Percentiles rank a stretch among this genome's conserved stretches.
Evolutionary conservation across 306 rosid genomes (phyloP).

Genomic region (Clitoria ternatea): DNA sequence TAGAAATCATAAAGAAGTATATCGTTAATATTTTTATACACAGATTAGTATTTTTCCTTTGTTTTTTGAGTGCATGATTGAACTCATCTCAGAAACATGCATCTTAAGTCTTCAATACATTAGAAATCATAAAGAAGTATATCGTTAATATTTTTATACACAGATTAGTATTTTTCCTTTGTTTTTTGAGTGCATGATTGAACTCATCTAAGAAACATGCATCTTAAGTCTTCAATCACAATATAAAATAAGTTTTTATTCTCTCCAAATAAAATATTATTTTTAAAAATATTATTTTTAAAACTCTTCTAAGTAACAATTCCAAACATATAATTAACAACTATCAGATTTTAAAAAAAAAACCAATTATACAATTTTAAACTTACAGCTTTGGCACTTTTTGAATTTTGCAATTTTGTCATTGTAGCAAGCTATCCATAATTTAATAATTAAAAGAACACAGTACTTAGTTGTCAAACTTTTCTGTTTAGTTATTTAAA

Average conservation of each 20-base stretch:
- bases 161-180: too few relatives aligned
- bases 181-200: background rate
- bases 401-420: background rate
- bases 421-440: background rate
- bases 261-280: background rate
- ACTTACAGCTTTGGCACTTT: background rate
- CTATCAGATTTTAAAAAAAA: too few relatives aligned
- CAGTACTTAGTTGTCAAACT: background rate
- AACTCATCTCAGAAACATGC: background rate
- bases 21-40: too few relatives aligned
- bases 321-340: background rate
- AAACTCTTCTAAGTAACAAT: background rate
- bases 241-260: background rate
- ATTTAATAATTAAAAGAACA: too few relatives aligned
- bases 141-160: too few relatives aligned
- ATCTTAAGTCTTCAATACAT: background rate
- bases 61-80: background rate
- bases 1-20: too few relatives aligned
- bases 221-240: background rate
- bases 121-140: too few relatives aligned
- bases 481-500: too few relatives aligned
- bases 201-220: background rate
- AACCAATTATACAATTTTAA: background rate
- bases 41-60: too few relatives aligned
- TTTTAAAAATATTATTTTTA: background rate